Conservation (phyloP, 2,329 filamentous ascomycete species). For the Endoconidiophora laricicola region DNA sequence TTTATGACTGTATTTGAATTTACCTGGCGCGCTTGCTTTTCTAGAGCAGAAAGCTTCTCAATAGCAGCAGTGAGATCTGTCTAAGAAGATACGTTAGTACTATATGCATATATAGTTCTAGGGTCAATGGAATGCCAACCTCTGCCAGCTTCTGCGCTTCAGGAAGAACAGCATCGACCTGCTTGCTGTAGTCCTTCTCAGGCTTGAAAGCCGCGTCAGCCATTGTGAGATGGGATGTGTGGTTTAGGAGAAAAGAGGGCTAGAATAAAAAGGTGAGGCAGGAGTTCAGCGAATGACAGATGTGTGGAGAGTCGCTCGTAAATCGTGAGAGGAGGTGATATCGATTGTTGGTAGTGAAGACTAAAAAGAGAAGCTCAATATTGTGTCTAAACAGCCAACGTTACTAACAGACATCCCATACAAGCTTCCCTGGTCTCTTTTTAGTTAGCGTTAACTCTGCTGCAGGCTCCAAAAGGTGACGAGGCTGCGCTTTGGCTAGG, state of each 20-base stretch:
- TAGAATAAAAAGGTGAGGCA: neutral
- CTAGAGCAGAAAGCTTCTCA: constrained; percentile 78
- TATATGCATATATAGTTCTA: constrained; percentile 37
- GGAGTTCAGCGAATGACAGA: neutral
- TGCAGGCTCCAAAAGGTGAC: constrained; percentile 12
- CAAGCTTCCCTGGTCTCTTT: neutral
- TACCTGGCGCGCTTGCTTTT: constrained; percentile 97
- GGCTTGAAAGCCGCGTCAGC: constrained; percentile 73
- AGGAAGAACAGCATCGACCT: constrained; percentile 79
- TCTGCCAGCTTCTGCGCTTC: constrained; percentile 82
- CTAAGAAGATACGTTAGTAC: constrained; percentile 28
- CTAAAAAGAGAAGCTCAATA: neutral
- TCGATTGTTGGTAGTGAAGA: neutral
- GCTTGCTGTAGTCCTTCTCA: constrained; percentile 97
- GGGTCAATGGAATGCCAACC: constrained; percentile 36
- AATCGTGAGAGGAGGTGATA: constrained; percentile 3
- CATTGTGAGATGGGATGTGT: constrained; percentile 33
- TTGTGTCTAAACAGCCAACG: too few species aligned
- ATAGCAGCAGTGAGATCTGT: constrained; percentile 71
- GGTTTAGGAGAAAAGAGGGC: neutral
- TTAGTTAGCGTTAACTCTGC: neutral
- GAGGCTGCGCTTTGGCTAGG: constrained; percentile 5
- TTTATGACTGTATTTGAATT: constrained; percentile 14
- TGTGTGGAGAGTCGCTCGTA: neutral
- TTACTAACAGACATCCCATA: neutral